Conservation (phyloP, 176 grass and related monocot species). For the Triticum dicoccoides region DNA sequence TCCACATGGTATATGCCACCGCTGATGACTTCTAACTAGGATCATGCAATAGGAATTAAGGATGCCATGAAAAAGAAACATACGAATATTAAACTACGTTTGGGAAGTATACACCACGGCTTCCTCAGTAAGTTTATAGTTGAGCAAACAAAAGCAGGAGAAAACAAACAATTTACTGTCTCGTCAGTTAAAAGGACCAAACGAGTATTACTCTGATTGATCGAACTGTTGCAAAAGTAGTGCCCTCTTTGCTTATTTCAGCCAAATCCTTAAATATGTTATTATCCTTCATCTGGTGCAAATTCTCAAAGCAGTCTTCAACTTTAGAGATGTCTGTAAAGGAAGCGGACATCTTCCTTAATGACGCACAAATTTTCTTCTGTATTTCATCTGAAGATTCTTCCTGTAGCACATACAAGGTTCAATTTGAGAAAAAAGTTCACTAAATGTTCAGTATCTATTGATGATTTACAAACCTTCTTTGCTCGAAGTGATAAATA, state of each 20-base stretch:
- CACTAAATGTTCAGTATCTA: slow-evolving; percentile 9
- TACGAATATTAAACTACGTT: slow-evolving; percentile 4
- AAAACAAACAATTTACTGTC: slow-evolving; percentile 14
- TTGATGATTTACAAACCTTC: slow-evolving; percentile 54
- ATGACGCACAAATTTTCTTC: slow-evolving; percentile 53
- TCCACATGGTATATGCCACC: background rate
- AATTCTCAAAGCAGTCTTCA: slow-evolving; percentile 72
- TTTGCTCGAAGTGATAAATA: slow-evolving; percentile 73
- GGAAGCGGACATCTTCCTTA: slow-evolving; percentile 68
- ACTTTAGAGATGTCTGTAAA: slow-evolving; percentile 71
- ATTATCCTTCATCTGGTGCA: slow-evolving; percentile 90
- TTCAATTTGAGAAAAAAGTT: slow-evolving; percentile 23
- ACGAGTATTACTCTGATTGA: slow-evolving; percentile 58
- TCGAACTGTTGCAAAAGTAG: slow-evolving; percentile 44
- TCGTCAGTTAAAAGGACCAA: slow-evolving; percentile 3
- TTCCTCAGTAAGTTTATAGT: slow-evolving; percentile 18
- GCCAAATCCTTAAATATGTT: slow-evolving; percentile 86
- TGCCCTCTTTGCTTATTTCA: slow-evolving; percentile 56
- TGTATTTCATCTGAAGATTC: slow-evolving; percentile 57
- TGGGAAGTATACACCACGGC: slow-evolving; percentile 7
- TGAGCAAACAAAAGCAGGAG: slow-evolving; percentile 9
- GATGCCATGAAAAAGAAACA: slow-evolving; percentile 7
- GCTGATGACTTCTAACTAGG: slow-evolving; percentile 10
- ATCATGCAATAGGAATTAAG: background rate
- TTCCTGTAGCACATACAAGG: slow-evolving; percentile 45